Evolutionary conservation across 1,139 yeast genomes (phyloP), one percentile per base, ranked within the genome.

Genomic region (Pichia sp.): DNA sequence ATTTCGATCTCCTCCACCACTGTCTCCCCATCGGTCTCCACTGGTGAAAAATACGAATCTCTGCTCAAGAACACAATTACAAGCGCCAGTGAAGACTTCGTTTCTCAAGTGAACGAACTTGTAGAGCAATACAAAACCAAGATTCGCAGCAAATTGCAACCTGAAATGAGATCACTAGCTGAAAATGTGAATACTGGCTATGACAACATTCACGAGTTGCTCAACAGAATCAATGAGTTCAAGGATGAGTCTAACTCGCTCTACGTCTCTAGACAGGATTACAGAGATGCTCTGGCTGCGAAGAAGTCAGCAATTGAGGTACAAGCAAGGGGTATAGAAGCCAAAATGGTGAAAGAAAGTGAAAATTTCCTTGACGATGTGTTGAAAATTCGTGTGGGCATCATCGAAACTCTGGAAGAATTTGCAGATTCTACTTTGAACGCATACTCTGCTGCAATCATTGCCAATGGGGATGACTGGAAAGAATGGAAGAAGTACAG

Each of bases 401-500:
- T 83, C 28, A 72, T 85, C 53, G 90, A 85, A 58, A 75, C 83
- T 1, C 75, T 82, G 62, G 89, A 85, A 62, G 84, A 85, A 53
- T 85, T 84, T 71, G 82, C 84, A n/a, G 90, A 85, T 50, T 75
- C 79, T 5, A 74, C 86, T 18, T 73, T 84, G 51, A 75, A 71
- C 54, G 88, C 83, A 57, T 84, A 66, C 69, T 65, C 69, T 7
- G 57, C 56, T 55, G 77, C 60, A 60, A 70, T 56, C 56, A 67
- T 51, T 58, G 69, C 57, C 5, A 60, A 59, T 40, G 68, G 66
- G 19, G 66, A 65, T 31, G 59, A 61, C 42, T 85, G 93, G 87
- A 67, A 72, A 23, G 80, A 81, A 45, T 87, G 93, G 93, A 84
- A 81, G 63, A 75, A 75, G 55, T 85, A 79, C 65, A 81, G 83